phyloP scores from a whole-genome alignment of 176 grass and related monocot genomes.

The Pontederia paniculata region DNA sequence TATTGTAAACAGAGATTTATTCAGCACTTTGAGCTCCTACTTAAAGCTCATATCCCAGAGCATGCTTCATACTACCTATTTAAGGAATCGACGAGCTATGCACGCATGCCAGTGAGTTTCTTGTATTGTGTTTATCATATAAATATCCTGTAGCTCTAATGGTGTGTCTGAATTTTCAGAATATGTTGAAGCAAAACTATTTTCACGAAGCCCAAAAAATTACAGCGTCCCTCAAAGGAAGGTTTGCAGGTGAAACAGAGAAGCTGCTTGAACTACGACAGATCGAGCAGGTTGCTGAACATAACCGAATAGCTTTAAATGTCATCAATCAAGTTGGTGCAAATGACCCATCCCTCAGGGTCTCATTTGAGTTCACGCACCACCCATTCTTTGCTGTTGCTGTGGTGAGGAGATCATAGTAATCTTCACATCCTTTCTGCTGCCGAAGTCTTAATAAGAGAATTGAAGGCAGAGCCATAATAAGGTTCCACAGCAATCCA shows the following conservation, averaged over 20 bases:
- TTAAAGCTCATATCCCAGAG: slow-evolving; percentile 68
- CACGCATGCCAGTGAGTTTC: slow-evolving; percentile 56
- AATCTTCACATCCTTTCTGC: too few relatives aligned
- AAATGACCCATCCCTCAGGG: slow-evolving; percentile 41
- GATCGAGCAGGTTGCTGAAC: slow-evolving; percentile 87
- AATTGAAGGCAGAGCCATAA: too few relatives aligned
- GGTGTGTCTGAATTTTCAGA: slow-evolving; percentile 24
- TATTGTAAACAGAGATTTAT: slow-evolving; percentile 63
- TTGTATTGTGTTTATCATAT: not conserved
- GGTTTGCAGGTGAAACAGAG: slow-evolving; percentile 53
- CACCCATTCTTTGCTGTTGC: slow-evolving; percentile 86
- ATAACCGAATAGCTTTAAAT: slow-evolving; percentile 79
- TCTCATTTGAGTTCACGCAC: slow-evolving; percentile 80
- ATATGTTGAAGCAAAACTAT: slow-evolving; percentile 75
- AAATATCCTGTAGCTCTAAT: not conserved
- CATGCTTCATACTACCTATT: slow-evolving; percentile 72
- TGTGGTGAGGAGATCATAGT: slow-evolving; percentile 74
- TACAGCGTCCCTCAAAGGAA: slow-evolving; percentile 44
- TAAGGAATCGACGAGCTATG: slow-evolving; percentile 52
- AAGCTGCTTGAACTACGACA: slow-evolving; percentile 64
- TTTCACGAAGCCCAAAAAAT: slow-evolving; percentile 82
- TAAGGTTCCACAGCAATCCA: too few relatives aligned
- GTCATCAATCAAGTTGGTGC: slow-evolving; percentile 69
- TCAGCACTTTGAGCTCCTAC: slow-evolving; percentile 94
- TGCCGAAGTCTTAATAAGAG: too few relatives aligned